Evolutionary conservation across 2,329 filamentous ascomycete genomes (phyloP), one percentile per base, ranked within the genome.

Genomic region (Epichloe sibirici): DNA sequence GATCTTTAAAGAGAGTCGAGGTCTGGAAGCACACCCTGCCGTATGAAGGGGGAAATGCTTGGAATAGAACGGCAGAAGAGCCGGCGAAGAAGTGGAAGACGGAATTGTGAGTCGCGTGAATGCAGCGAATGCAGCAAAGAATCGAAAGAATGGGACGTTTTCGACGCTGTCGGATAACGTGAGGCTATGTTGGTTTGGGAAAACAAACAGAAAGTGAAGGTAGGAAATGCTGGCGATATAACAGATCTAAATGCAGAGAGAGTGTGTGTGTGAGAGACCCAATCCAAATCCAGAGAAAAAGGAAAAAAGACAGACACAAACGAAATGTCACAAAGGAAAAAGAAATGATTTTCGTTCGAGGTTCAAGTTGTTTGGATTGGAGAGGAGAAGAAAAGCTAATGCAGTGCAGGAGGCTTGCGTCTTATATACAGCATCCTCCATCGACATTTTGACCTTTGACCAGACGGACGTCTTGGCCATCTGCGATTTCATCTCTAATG

Each of bases 1-100:
- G 6, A 71, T 75, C 52, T 69, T 62, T 52, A 76, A 63, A 12
- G 69, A 70, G 49, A 76, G 72, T 35, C 63, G 65, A 37, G 74
- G 74, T 51, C 70, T 58, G 55, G 69, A 61, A 28, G 61, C 62
- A 56, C 64, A 64, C 25, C 61, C 61, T 43, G 67, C 66, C 51
- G 72, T 75, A 54, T 66, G 70, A 59, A 70, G 56, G 59, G 71
- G 64, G 61, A 71, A 55, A 60, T 69, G 66, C 59, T 68, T 67
- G 60, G 70, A 62, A 65, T 73, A 66, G 63, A 71, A 59, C 59
- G 72, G 62, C 65, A 69, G 62, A 40, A 55, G 53, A 56, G 66
- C 58, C 57, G 61, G 48, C 51, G 61, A 60, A 55, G 64, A 56
- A 43, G 58, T 23, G 51, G 64, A 62, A 57, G 63, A 62, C 57